Percentiles rank a stretch among this genome's conserved stretches.
Evolutionary conservation across 306 rosid genomes (phyloP).

Genomic region (Cyclanthera cordifolia): DNA sequence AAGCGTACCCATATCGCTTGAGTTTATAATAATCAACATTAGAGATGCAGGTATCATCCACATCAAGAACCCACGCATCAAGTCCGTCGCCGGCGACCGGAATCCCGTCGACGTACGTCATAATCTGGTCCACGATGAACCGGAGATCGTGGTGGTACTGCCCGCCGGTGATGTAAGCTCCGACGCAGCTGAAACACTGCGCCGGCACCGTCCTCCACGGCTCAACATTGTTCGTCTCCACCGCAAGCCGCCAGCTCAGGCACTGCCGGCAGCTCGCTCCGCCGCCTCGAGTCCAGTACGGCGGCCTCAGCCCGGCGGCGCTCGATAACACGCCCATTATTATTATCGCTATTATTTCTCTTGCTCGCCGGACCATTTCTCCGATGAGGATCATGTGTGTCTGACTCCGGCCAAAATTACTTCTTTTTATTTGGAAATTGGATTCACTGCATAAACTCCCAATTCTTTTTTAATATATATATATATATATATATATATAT

Average conservation of each 20-base stretch:
- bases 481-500: no score
- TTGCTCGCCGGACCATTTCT: constrained; percentile 21
- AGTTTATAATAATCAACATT: constrained; percentile 41
- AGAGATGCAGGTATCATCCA: constrained; percentile 77
- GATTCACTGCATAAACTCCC: no score
- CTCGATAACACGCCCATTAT: constrained; percentile 21
- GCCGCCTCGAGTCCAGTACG: not conserved
- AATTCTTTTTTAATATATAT: no score
- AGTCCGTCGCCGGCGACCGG: constrained; percentile 20
- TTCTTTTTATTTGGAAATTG: not conserved
- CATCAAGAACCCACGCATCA: constrained; percentile 67
- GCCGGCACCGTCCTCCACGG: constrained; percentile 64
- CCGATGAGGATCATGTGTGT: constrained; percentile 15
- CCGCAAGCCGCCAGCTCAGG: constrained; percentile 71
- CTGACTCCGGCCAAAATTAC: not conserved
- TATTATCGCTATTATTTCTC: constrained; percentile 15
- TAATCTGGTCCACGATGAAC: constrained; percentile 24
- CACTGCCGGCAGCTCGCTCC: constrained; percentile 24
- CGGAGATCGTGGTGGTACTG: constrained; percentile 43
- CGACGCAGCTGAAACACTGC: constrained; percentile 27
- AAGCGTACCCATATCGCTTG: constrained; percentile 45
- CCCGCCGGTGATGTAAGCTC: constrained; percentile 46
- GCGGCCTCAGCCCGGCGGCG: not conserved
- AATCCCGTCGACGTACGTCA: constrained; percentile 21
- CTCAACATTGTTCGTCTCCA: constrained; percentile 56